phyloP scores from a whole-genome alignment of 2,329 filamentous ascomycete genomes.

The Xylariomycetidae sp. region DNA sequence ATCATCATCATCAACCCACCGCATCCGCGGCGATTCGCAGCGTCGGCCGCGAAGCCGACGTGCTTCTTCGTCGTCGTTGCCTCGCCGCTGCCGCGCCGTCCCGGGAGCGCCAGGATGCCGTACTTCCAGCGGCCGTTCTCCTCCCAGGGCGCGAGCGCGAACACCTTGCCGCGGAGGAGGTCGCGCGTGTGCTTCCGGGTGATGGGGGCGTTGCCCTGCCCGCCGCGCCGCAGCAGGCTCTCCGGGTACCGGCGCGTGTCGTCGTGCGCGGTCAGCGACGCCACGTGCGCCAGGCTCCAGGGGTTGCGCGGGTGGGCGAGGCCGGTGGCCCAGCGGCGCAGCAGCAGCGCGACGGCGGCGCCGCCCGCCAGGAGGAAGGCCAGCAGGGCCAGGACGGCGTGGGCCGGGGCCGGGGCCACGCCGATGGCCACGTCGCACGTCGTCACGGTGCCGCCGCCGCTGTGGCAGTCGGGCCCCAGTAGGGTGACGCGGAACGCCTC shows the following conservation, averaged over 20 bases:
- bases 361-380: constrained; percentile 26
- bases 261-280: constrained; percentile 27
- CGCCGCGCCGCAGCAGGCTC: neutral
- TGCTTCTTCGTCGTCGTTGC: neutral
- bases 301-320: constrained; percentile 33
- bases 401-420: constrained; percentile 25
- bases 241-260: no score
- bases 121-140: constrained; percentile 16
- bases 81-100: constrained; percentile 4
- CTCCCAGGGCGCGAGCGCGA: constrained; percentile 15
- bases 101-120: constrained; percentile 14
- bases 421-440: constrained; percentile 31
- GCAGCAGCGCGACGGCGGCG: constrained; percentile 18
- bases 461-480: constrained; percentile 26
- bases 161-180: constrained; percentile 18
- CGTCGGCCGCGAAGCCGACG: neutral
- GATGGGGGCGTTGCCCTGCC: neutral
- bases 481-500: constrained; percentile 34
- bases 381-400: constrained; percentile 28
- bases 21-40: no score
- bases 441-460: constrained; percentile 2
- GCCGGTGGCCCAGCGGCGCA: constrained; percentile 32
- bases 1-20: no score
- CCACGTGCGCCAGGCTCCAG: constrained; percentile 34
- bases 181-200: constrained; percentile 2